phyloP scores from a whole-genome alignment of 2,329 filamentous ascomycete species.

The Colletotrichum incanum region DNA sequence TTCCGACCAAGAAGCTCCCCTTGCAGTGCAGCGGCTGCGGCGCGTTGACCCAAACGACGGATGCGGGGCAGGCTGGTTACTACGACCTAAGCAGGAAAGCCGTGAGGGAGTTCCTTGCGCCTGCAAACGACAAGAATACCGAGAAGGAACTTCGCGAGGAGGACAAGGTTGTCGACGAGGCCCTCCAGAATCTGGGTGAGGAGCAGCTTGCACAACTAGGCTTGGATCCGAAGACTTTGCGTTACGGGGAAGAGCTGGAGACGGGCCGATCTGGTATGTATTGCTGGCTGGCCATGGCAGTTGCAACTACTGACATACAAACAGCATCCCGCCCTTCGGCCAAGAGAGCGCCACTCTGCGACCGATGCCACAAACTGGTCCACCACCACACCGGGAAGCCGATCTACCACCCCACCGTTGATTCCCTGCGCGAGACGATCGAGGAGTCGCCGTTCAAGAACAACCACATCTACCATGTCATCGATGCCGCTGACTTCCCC shows the following conservation, averaged over 20 bases:
- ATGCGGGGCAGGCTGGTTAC: slow-evolving; percentile 69
- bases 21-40: slow-evolving; percentile 76
- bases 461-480: slow-evolving; percentile 95
- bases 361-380: slow-evolving; percentile 86
- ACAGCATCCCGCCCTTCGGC: slow-evolving; percentile 22
- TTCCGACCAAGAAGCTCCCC: slow-evolving; percentile 58
- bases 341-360: slow-evolving; percentile 75
- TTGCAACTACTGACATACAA: slow-evolving; percentile 3
- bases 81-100: slow-evolving; percentile 68
- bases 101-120: slow-evolving; percentile 64
- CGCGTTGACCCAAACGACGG: slow-evolving; percentile 71
- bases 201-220: slow-evolving; percentile 62
- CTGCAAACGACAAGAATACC: slow-evolving; percentile 48
- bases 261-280: slow-evolving; percentile 29
- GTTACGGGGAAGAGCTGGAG: slow-evolving; percentile 50
- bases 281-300: background rate
- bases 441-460: slow-evolving; percentile 89
- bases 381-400: slow-evolving; percentile 81
- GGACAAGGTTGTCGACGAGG: slow-evolving; percentile 64
- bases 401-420: slow-evolving; percentile 85
- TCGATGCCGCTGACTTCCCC: slow-evolving; percentile 97
- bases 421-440: slow-evolving; percentile 87
- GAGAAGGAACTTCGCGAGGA: slow-evolving; percentile 51
- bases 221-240: slow-evolving; percentile 59
- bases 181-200: slow-evolving; percentile 60